Evolutionary conservation across 2,329 filamentous ascomycete genomes (phyloP).

Genomic region (Colletotrichum sp.): DNA sequence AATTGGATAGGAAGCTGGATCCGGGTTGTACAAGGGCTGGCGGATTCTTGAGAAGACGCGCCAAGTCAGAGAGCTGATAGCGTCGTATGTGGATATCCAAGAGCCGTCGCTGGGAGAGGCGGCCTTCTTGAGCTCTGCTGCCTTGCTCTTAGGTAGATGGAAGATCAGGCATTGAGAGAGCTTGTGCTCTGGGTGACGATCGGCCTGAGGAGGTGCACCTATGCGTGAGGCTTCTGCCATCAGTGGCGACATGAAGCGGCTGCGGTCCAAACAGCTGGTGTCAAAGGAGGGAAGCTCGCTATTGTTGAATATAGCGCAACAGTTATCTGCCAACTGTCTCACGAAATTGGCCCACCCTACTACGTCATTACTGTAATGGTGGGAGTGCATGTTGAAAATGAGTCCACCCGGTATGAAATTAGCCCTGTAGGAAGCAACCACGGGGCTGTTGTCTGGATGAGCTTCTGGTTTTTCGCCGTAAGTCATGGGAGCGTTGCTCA

Average conservation of each 20-base stretch:
- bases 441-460: constrained; percentile 36
- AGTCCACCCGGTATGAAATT: constrained; percentile 47
- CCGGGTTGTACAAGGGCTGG: constrained; percentile 35
- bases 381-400: constrained; percentile 45
- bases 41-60: constrained; percentile 40
- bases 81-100: constrained; percentile 52
- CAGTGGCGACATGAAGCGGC: constrained; percentile 33
- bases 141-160: constrained; percentile 48
- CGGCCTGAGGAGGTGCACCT: constrained; percentile 31
- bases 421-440: constrained; percentile 41
- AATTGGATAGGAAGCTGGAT: constrained; percentile 29
- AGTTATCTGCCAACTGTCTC: constrained; percentile 49
- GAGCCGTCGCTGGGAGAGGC: constrained; percentile 35
- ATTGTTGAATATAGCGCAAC: constrained; percentile 34
- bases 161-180: constrained; percentile 37
- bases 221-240: constrained; percentile 30
- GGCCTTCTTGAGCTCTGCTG: constrained; percentile 40
- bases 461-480: constrained; percentile 45
- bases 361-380: constrained; percentile 48
- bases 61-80: constrained; percentile 45
- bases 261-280: constrained; percentile 36
- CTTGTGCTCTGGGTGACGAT: constrained; percentile 33
- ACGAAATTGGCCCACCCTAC: constrained; percentile 44
- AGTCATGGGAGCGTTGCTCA: constrained; percentile 41
- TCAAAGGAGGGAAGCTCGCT: constrained; percentile 38